A percentile compares a stretch with the other conserved stretches of the same genome.
phyloP scores from a whole-genome alignment of 495 filamentous ascomycete species.

The Penicillium steckii region DNA sequence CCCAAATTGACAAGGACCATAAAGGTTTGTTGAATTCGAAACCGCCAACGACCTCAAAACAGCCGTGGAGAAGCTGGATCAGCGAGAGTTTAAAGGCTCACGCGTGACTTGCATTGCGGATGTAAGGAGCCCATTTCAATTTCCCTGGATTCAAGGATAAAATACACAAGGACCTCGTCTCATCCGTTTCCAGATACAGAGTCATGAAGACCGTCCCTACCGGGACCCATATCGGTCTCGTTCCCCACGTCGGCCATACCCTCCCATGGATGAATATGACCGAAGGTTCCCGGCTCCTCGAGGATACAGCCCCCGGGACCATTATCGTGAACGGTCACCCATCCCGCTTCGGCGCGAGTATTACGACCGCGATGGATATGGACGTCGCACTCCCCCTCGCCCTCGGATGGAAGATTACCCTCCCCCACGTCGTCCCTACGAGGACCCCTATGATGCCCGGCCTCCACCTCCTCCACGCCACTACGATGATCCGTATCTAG shows the following conservation, averaged over 20 bases:
- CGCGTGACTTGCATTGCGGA: conserved; percentile 81
- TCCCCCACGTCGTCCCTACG: conserved; percentile 51
- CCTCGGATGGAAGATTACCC: conserved; percentile 76
- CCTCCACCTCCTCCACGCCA: conserved; percentile 44
- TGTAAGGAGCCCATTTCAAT: conserved; percentile 52
- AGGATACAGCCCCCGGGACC: conserved; percentile 78
- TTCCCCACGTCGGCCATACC: conserved; percentile 68
- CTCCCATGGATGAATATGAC: conserved; percentile 70
- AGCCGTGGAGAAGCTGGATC: conserved; percentile 90
- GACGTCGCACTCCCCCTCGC: conserved; percentile 64
- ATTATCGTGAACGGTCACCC: conserved; percentile 81
- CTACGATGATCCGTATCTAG: conserved; percentile 48
- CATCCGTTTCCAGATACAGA: conserved; percentile 52
- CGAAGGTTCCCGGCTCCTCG: conserved; percentile 73
- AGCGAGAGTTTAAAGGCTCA: conserved; percentile 84
- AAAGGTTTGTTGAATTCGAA: conserved; percentile 97
- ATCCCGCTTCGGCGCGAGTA: conserved; percentile 78
- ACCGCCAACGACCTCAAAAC: conserved; percentile 83
- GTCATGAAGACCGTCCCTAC: conserved; percentile 62
- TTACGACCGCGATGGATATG: conserved; percentile 74
- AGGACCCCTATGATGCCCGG: conserved; percentile 50
- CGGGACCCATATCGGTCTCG: conserved; percentile 74
- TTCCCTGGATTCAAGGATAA: conserved; percentile 14
- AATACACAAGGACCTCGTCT: conserved; percentile 24
- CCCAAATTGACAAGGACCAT: conserved; percentile 32